phyloP scores from a whole-genome alignment of 768 basidiomycete species.

The Xerocomellus intermedius region DNA sequence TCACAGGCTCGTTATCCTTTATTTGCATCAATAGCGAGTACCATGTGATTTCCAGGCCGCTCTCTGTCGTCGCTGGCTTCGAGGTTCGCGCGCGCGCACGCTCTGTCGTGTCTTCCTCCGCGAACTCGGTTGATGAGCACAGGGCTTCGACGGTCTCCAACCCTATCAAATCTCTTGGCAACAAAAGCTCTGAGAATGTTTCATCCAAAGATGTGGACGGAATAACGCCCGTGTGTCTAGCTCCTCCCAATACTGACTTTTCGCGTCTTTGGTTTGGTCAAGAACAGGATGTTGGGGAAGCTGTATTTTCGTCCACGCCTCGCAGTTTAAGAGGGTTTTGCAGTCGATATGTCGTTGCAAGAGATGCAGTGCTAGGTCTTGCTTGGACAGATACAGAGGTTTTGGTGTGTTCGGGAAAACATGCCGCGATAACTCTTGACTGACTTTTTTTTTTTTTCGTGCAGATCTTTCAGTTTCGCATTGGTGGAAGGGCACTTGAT shows the following conservation, averaged over 20 bases:
- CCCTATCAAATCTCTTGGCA: slow-evolving; percentile 57
- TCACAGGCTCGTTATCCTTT: slow-evolving; percentile 23
- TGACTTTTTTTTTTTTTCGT: background rate
- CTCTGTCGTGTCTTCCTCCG: slow-evolving; percentile 18
- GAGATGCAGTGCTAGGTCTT: slow-evolving; percentile 37
- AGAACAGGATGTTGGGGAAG: slow-evolving; percentile 19
- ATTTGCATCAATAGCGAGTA: slow-evolving; percentile 43
- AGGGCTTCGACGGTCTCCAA: slow-evolving; percentile 52
- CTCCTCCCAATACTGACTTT: slow-evolving; percentile 23
- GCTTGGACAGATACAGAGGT: slow-evolving; percentile 47
- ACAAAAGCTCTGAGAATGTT: slow-evolving; percentile 49
- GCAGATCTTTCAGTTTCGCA: slow-evolving; percentile 25
- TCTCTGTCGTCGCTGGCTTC: slow-evolving; percentile 34
- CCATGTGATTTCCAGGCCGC: slow-evolving; percentile 43
- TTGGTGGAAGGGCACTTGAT: background rate
- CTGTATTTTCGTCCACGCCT: slow-evolving; percentile 15
- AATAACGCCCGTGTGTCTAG: slow-evolving; percentile 26
- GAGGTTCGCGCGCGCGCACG: slow-evolving; percentile 12
- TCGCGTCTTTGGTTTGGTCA: slow-evolving; percentile 27
- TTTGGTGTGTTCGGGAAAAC: slow-evolving; percentile 15
- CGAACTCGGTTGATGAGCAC: slow-evolving; percentile 23
- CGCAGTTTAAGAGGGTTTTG: slow-evolving; percentile 16
- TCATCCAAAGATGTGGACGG: slow-evolving; percentile 20
- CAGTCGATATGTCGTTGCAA: slow-evolving; percentile 19
- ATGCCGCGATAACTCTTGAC: background rate